A percentile compares a stretch with the other conserved stretches of the same genome.
Conservation (phyloP, 768 basidiomycete genomes). For the Rhodosporidiobolus sp. region DNA sequence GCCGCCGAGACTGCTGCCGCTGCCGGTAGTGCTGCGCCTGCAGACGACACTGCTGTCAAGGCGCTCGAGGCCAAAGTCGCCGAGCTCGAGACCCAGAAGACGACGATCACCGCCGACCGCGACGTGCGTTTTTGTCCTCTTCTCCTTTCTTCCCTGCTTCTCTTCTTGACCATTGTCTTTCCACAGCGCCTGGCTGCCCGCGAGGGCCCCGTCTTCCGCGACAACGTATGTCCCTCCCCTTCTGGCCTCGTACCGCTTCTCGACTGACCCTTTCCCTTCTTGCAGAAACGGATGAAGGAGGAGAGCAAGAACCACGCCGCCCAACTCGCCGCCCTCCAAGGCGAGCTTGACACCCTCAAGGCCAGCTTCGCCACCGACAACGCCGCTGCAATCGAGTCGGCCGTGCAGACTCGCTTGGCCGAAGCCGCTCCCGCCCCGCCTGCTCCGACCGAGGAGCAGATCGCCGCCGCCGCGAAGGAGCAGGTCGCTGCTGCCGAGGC, state of each 20-base stretch:
- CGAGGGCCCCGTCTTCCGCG: constrained; percentile 31
- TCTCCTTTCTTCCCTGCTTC: background rate
- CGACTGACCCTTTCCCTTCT: background rate
- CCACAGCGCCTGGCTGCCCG: constrained; percentile 20
- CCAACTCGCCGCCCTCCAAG: constrained; percentile 13
- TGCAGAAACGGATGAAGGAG: constrained; percentile 28
- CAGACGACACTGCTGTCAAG: constrained; percentile 4
- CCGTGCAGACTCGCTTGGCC: constrained; percentile 31
- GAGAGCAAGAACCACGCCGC: constrained; percentile 24
- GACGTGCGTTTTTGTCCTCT: constrained; percentile 9
- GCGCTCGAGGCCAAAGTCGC: constrained; percentile 7
- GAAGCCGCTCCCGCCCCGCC: constrained; percentile 38
- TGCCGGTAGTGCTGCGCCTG: background rate
- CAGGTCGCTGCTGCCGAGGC: constrained; percentile 29
- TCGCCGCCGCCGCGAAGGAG: constrained; percentile 36
- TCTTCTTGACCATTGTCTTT: background rate
- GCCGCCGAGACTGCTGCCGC: background rate
- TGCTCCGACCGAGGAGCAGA: constrained; percentile 28
- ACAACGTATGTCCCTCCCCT: constrained; percentile 13
- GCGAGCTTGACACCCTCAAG: constrained; percentile 28
- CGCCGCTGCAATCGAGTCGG: constrained; percentile 34
- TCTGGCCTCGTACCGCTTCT: background rate
- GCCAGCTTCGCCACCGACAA: constrained; percentile 26
- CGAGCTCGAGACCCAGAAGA: constrained; percentile 12
- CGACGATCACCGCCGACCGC: constrained; percentile 3